Conservation (phyloP, 257 asterid species). For the Capsicum rhomboideum region DNA sequence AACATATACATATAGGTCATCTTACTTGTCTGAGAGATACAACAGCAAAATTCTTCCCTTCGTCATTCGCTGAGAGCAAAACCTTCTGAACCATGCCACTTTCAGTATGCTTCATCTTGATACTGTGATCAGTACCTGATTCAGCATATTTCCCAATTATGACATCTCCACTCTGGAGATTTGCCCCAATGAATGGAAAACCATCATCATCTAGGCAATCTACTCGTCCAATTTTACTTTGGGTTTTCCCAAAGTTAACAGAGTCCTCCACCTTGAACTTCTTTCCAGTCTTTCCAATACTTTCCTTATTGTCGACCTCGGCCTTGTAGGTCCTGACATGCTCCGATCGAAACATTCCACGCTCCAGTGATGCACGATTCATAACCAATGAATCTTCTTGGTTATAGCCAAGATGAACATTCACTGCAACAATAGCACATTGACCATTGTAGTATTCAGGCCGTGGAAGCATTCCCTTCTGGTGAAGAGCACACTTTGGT, state of each 20-base stretch:
- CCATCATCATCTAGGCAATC: conserved; percentile 96
- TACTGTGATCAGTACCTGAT: conserved; percentile 75
- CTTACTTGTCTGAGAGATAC: conserved; percentile 88
- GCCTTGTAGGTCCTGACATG: conserved; percentile 80
- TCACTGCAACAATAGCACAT: conserved; percentile 89
- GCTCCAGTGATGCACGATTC: conserved; percentile 90
- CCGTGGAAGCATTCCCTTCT: conserved; percentile 58
- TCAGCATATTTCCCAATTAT: conserved; percentile 79
- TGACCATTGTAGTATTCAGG: conserved; percentile 92
- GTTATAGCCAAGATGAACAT: conserved; percentile 89
- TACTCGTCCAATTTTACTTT: conserved; percentile 76
- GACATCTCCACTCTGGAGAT: conserved; percentile 80
- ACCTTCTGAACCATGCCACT: conserved; percentile 96
- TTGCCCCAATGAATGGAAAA: conserved; percentile 80
- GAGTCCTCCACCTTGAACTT: conserved; percentile 46
- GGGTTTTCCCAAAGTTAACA: conserved; percentile 68
- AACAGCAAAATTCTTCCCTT: conserved; percentile 72
- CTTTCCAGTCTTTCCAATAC: conserved; percentile 30
- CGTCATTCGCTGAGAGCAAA: conserved; percentile 75
- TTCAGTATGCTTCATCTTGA: conserved; percentile 90
- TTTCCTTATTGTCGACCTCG: conserved; percentile 60
- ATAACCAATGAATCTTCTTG: conserved; percentile 94
- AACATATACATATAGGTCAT: background rate
- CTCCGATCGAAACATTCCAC: conserved; percentile 91
- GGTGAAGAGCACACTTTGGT: conserved; percentile 29